Conservation (phyloP, 257 asterid genomes). For the Galeopsis tetrahit region DNA sequence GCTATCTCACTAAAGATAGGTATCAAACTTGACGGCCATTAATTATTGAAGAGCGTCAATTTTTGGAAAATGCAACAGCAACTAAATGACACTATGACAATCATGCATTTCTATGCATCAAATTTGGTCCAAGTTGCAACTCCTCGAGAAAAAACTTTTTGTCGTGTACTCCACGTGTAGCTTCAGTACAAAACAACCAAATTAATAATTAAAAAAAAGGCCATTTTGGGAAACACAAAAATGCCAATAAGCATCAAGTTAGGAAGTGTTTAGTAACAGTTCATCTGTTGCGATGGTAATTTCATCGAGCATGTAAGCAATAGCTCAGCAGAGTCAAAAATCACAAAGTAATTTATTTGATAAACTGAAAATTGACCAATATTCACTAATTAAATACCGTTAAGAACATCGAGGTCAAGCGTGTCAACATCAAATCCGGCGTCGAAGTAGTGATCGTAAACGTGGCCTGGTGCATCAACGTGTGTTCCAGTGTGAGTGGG, state of each 20-base stretch:
- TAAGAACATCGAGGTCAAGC: slow-evolving; percentile 88
- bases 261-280: neutral
- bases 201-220: neutral
- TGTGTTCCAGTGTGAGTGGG: slow-evolving; percentile 94
- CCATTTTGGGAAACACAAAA: slow-evolving; percentile 10
- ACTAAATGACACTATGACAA: neutral
- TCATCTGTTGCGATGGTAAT: neutral
- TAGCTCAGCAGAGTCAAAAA: neutral
- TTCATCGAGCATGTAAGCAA: slow-evolving; percentile 26
- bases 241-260: slow-evolving; percentile 4
- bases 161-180: slow-evolving; percentile 9
- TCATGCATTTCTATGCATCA: slow-evolving; percentile 1
- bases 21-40: slow-evolving; percentile 14
- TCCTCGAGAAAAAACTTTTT: neutral
- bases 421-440: slow-evolving; percentile 96
- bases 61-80: neutral
- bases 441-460: slow-evolving; percentile 76
- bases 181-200: neutral
- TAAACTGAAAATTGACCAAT: neutral
- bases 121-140: slow-evolving; percentile 22
- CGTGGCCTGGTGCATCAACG: slow-evolving; percentile 96
- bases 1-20: slow-evolving; percentile 10
- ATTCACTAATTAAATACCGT: slow-evolving; percentile 51
- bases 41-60: neutral
- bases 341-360: neutral